A percentile compares a stretch with the other conserved stretches of the same genome.
Conservation (phyloP, 2,329 filamentous ascomycete genomes). For the Triangularia verruculosa region DNA sequence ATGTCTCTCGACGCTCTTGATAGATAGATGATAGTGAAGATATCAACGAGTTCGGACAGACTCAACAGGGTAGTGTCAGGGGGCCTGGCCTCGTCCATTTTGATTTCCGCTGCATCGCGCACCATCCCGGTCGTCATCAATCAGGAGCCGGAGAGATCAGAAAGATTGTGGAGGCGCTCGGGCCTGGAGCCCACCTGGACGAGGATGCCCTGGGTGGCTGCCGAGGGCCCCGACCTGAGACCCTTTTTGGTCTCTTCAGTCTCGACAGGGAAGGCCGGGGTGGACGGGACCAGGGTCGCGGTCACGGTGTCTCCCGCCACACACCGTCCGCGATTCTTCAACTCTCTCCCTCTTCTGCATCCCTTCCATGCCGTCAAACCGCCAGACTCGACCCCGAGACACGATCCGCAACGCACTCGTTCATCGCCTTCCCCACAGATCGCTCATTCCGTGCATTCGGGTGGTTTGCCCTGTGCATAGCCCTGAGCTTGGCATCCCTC, state of each 20-base stretch:
- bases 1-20: background rate
- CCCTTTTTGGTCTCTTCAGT: slow-evolving; percentile 12
- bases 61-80: slow-evolving; percentile 17
- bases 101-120: slow-evolving; percentile 25
- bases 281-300: slow-evolving; percentile 15
- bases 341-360: slow-evolving; percentile 16
- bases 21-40: background rate
- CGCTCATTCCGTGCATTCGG: slow-evolving; percentile 16
- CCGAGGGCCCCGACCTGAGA: slow-evolving; percentile 18
- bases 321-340: slow-evolving; percentile 14
- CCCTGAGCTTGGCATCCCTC: slow-evolving; percentile 17
- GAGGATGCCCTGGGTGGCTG: slow-evolving; percentile 15
- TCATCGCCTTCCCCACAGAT: slow-evolving; percentile 28
- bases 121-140: slow-evolving; percentile 16
- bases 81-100: slow-evolving; percentile 13
- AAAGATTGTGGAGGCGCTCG: slow-evolving; percentile 17
- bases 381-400: slow-evolving; percentile 36
- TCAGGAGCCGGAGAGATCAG: background rate
- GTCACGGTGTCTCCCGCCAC: slow-evolving; percentile 15
- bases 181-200: slow-evolving; percentile 10
- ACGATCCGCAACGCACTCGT: slow-evolving; percentile 38
- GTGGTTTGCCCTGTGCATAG: slow-evolving; percentile 8
- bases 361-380: slow-evolving; percentile 14
- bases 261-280: background rate
- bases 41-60: background rate